These are phyloP conservation scores for Phylloboletellus chloephorus DNA, from an alignment of 1,284 basidiomycete genomes.

Conservation along the genomic window DNA sequence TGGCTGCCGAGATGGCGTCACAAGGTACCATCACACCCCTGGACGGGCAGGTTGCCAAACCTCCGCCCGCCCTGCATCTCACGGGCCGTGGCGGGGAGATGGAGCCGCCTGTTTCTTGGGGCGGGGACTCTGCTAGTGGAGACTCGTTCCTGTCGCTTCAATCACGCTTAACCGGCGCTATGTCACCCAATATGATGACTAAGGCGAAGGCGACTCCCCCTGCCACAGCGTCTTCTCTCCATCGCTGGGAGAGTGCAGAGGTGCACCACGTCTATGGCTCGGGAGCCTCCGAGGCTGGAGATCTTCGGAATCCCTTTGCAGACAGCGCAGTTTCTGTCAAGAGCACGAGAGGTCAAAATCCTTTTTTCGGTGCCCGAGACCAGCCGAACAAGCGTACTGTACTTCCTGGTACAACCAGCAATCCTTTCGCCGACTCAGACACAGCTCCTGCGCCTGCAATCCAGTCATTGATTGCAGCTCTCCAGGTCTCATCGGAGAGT, in stretches of 20 bases:
- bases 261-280: conserved; percentile 46
- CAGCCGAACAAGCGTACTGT: conserved; percentile 24
- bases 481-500: conserved; percentile 45
- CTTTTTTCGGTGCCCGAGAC: conserved; percentile 55
- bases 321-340: conserved; percentile 28
- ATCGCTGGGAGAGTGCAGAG: conserved; percentile 69
- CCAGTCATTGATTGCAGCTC: conserved; percentile 57
- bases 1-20: conserved; percentile 48
- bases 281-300: conserved; percentile 17
- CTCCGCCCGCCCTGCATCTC: conserved; percentile 38
- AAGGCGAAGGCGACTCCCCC: conserved; percentile 57
- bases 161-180: conserved; percentile 33
- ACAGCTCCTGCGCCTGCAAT: conserved; percentile 28
- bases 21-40: conserved; percentile 22
- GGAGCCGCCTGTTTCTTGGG: conserved; percentile 46
- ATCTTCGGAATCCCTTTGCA: conserved; percentile 39
- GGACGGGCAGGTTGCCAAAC: conserved; percentile 13
- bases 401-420: conserved; percentile 28
- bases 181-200: conserved; percentile 48
- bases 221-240: conserved; percentile 43
- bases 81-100: conserved; percentile 30
- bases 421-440: conserved; percentile 36
- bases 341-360: conserved; percentile 44
- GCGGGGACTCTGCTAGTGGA: conserved; percentile 43
- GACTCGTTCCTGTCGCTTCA: conserved; percentile 49